Base-by-base conservation (phyloP, 331 rosid species). In the Pyracantha coccinea region DNA sequence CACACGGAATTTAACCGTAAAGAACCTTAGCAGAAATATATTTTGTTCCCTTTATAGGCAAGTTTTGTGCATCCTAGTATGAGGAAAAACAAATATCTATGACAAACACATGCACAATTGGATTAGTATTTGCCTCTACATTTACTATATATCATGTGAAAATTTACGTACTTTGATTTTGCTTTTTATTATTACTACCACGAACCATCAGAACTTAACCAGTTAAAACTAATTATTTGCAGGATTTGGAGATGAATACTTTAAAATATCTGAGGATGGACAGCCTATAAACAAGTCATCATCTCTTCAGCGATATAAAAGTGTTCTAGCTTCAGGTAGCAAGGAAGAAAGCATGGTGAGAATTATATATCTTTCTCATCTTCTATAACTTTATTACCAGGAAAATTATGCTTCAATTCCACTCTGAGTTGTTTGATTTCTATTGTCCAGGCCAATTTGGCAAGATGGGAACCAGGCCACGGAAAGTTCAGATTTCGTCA, bases 391-490 rank as follows among this genome's bases (percentile, higher is more conserved):
- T 58, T 7, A 1, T 63, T 11, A 16, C 68, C 16, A 8, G 10
- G 16, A 63, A 17, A 29, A 17, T 63, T 29, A 63, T 63, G n/a
- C 35, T 38, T 73, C 25, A 60, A 73, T 5, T 12, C 52, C 20
- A 32, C 17, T 73, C 13, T 35, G 5, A 55, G 13, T 17, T 24
- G 11, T 35, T 23, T 1, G 25, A 7, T 6, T 59, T 58, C 17
- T 19, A 55, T 50, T 31, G n/a, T 17, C n/a, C 71, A 92, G 98
- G 92, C 84, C 71, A 90, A 89, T 88, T 88, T 86, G 69, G 97
- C 98, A 68, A 81, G 81, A 63, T 93, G 98, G 98, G 98, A 93
- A 82, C 98, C 98, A 1, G 55, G 86, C 32, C 96, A 93, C 79
- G 96, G 98, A 7, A 75, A 75, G 72, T 89, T 89, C 63, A 78